These are phyloP conservation scores for Geotrichum candidum DNA, from an alignment of 1,139 yeast genomes.

Conservation along the genomic window DNA sequence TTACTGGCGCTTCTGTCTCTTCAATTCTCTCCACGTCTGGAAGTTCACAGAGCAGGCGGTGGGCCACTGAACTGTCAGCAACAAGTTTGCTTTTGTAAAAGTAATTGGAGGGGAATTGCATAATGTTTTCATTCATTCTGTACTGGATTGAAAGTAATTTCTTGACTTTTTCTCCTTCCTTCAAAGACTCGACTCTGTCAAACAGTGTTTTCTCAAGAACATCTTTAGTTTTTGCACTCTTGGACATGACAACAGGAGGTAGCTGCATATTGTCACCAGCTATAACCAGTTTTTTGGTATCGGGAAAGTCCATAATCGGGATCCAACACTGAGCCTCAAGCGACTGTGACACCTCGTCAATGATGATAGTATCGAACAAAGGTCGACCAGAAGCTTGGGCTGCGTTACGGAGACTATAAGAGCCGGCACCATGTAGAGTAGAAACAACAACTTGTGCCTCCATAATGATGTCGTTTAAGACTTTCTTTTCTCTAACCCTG, in stretches of 20 bases:
- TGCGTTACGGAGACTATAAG: conserved; percentile 54
- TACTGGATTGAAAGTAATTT: conserved; percentile 69
- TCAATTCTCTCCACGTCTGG: conserved; percentile 44
- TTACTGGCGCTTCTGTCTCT: conserved; percentile 43
- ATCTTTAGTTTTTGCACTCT: conserved; percentile 34
- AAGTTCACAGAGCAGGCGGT: conserved; percentile 51
- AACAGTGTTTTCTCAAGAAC: conserved; percentile 63
- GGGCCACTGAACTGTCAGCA: conserved; percentile 58
- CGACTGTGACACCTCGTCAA: conserved; percentile 93
- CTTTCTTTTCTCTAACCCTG: conserved; percentile 57
- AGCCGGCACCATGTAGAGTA: conserved; percentile 85
- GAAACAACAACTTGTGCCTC: conserved; percentile 67
- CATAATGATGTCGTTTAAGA: conserved; percentile 52
- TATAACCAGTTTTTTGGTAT: conserved; percentile 53
- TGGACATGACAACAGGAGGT: conserved; percentile 44
- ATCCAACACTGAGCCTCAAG: conserved; percentile 97
- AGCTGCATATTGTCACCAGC: conserved; percentile 73
- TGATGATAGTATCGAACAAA: conserved; percentile 73
- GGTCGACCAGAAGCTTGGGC: conserved; percentile 33
- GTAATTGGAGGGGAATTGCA: conserved; percentile 68
- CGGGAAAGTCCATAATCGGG: conserved; percentile 65
- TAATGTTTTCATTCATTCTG: conserved; percentile 74
- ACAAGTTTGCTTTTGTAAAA: conserved; percentile 58
- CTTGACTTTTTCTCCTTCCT: conserved; percentile 47
- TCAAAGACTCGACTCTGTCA: conserved; percentile 57